phyloP scores from a whole-genome alignment of 805 yeast species.

The Lipomyces sp. region DNA sequence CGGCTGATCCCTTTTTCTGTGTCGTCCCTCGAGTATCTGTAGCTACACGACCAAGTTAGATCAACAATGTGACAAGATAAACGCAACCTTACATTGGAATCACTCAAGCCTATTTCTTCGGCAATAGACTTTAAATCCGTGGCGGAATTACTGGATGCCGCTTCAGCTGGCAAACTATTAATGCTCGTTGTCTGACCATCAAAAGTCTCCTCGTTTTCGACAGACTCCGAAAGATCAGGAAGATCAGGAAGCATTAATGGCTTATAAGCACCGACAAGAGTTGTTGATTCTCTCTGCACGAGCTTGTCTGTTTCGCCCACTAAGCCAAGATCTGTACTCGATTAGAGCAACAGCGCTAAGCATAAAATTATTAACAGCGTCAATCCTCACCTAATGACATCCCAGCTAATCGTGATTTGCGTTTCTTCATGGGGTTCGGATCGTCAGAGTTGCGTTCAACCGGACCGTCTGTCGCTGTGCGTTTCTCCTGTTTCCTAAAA shows the following conservation, averaged over 20 bases:
- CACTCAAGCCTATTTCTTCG: conserved; percentile 24
- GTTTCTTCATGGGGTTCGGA: background rate
- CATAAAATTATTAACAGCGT: background rate
- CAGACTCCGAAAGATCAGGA: background rate
- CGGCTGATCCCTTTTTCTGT: conserved; percentile 17
- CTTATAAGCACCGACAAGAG: background rate
- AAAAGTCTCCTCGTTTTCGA: background rate
- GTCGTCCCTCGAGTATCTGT: conserved; percentile 33
- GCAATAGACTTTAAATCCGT: conserved; percentile 15
- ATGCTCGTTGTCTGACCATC: background rate
- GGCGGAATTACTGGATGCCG: background rate
- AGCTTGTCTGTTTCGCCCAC: conserved; percentile 3
- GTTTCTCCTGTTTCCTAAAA: background rate
- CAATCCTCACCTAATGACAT: background rate
- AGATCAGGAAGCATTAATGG: conserved; percentile 12
- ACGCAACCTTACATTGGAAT: conserved; percentile 9
- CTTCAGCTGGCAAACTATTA: conserved; percentile 14
- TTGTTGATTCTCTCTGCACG: background rate
- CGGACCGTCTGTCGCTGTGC: background rate
- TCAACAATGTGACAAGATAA: no score
- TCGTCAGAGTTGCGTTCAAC: background rate
- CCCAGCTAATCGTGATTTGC: conserved; percentile 1
- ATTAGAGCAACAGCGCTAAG: background rate
- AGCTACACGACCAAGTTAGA: conserved; percentile 8
- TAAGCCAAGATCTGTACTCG: conserved; percentile 7